phyloP scores from a whole-genome alignment of 805 yeast species.

The Starmerella ratchasimensis region DNA sequence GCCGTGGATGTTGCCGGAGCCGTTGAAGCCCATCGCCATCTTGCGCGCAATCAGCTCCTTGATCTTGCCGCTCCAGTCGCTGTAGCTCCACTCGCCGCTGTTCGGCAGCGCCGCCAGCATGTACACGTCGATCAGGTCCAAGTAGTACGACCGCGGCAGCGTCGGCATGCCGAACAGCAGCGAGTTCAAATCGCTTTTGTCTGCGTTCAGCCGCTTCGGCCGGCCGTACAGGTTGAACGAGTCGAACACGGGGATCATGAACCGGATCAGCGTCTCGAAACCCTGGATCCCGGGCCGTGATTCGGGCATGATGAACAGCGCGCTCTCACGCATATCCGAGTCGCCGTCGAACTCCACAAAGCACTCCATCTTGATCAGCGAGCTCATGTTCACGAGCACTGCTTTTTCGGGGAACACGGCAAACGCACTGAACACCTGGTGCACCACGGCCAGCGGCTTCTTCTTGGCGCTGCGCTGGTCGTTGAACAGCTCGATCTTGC shows the following conservation, averaged over 20 bases:
- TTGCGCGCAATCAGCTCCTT: conserved; percentile 44
- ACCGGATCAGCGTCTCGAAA: conserved; percentile 71
- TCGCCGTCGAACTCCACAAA: conserved; percentile 36
- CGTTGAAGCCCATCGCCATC: conserved; percentile 34
- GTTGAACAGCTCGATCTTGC: conserved; percentile 69
- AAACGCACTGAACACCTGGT: conserved; percentile 54
- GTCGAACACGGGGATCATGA: conserved; percentile 60
- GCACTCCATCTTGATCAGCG: conserved; percentile 84
- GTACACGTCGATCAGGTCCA: conserved; percentile 48
- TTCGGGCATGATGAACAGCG: conserved; percentile 72
- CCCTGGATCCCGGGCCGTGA: conserved; percentile 72
- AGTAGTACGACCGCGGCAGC: conserved; percentile 59
- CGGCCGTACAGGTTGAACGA: conserved; percentile 71
- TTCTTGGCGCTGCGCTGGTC: conserved; percentile 50
- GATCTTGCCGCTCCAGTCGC: conserved; percentile 47
- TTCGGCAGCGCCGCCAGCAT: conserved; percentile 30
- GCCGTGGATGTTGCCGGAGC: conserved; percentile 31
- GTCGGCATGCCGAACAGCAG: conserved; percentile 73
- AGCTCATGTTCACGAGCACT: conserved; percentile 66
- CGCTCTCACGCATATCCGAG: conserved; percentile 33
- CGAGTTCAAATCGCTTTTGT: conserved; percentile 50
- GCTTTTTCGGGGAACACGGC: conserved; percentile 90
- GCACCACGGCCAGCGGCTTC: conserved; percentile 65
- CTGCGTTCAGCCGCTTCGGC: conserved; percentile 61
- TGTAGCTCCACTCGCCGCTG: conserved; percentile 37